A percentile compares a stretch with the other conserved stretches of the same genome.
Conservation (phyloP, 331 rosid genomes). For the Dryas integrifolia region DNA sequence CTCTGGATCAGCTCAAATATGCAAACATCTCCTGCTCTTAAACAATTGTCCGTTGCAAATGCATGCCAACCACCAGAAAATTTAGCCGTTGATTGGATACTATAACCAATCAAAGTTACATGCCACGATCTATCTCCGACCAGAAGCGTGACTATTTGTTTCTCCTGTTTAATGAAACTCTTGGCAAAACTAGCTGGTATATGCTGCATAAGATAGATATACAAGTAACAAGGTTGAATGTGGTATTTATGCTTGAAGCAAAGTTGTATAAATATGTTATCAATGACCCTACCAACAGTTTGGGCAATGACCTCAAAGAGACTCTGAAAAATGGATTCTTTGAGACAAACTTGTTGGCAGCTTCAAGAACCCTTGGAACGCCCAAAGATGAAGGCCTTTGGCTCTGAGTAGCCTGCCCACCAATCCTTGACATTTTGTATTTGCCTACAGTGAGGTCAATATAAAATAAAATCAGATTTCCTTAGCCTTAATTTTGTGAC, state of each 20-base stretch:
- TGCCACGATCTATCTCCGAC: slow-evolving; percentile 31
- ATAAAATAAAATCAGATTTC: neutral
- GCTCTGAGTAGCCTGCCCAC: neutral
- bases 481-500: neutral
- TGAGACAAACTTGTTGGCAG: neutral
- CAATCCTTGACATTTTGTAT: neutral
- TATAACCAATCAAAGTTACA: slow-evolving; percentile 2
- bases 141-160: slow-evolving; percentile 6
- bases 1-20: slow-evolving; percentile 20
- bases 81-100: neutral
- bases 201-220: too few species aligned
- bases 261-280: too few species aligned
- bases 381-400: neutral
- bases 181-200: too few species aligned
- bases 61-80: slow-evolving; percentile 15
- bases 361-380: neutral
- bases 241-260: too few species aligned
- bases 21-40: slow-evolving; percentile 33
- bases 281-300: too few species aligned
- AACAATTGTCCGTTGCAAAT: slow-evolving; percentile 22
- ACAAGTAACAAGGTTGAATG: too few species aligned
- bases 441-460: neutral
- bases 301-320: neutral
- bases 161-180: neutral
- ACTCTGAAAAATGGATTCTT: neutral